Conservation (phyloP, 352 stramenopile species). For the Lagenidium sp. region DNA sequence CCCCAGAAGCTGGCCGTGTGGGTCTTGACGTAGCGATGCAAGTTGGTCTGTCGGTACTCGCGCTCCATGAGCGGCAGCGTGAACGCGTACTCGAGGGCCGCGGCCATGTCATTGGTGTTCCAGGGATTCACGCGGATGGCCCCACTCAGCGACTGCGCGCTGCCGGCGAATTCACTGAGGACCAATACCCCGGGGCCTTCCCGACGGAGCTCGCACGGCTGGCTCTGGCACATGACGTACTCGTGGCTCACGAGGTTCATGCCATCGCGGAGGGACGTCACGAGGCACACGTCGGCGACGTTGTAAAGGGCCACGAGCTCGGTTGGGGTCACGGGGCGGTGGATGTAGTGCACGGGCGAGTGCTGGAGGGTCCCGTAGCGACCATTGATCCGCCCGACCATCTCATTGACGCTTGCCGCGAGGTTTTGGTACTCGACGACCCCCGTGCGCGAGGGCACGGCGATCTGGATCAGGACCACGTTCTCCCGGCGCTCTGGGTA, state of each 20-base stretch:
- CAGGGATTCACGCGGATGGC: constrained; percentile 86
- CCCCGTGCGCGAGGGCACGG: constrained; percentile 81
- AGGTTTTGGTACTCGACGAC: constrained; percentile 83
- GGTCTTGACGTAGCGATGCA: constrained; percentile 81
- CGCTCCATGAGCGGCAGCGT: constrained; percentile 76
- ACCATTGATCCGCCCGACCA: constrained; percentile 86
- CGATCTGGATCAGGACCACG: constrained; percentile 92
- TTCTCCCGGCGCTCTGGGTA: constrained; percentile 87
- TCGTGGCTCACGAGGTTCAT: constrained; percentile 90
- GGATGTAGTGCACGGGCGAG: constrained; percentile 87
- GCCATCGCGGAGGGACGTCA: constrained; percentile 83
- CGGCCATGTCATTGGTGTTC: constrained; percentile 76
- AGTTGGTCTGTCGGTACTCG: constrained; percentile 78
- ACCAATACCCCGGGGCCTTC: constrained; percentile 78
- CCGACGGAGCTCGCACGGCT: constrained; percentile 39
- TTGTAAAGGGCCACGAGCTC: constrained; percentile 88
- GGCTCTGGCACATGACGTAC: constrained; percentile 82
- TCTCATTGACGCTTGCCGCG: constrained; percentile 75
- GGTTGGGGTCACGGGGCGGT: constrained; percentile 59
- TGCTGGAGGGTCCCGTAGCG: constrained; percentile 79
- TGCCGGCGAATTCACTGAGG: constrained; percentile 85
- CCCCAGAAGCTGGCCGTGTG: constrained; percentile 84
- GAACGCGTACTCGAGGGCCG: constrained; percentile 59
- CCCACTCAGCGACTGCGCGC: constrained; percentile 80
- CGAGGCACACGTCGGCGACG: constrained; percentile 82